Base-by-base conservation (phyloP, 2,329 filamentous ascomycete species). In the Volutella citrinella region DNA sequence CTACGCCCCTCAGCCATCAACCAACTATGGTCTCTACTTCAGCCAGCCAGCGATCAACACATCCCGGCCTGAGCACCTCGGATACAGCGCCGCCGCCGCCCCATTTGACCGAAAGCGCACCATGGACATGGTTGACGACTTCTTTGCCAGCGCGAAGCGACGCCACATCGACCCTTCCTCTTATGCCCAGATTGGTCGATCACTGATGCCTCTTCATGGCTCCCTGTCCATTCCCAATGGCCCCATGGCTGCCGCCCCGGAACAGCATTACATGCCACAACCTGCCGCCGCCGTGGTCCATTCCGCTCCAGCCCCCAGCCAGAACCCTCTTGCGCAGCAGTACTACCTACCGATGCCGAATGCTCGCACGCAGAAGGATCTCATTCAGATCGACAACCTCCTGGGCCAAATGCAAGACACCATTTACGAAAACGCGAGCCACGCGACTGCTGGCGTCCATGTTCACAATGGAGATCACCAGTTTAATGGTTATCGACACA, bases 351-450 rank as follows among this genome's bases (percentile, higher is more conserved):
- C 89, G 9, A 88, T 95, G 70, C 81, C 82, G 29, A 94, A 89
- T 53, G 75, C 94, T 36, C 82, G 91, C 56, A 96, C 90, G 30
- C 95, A 97, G 75, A 89, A 81, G 60, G 93, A 98, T 59, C 73
- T 98, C 26, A 71, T 95, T 59, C 89, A 95, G 60, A 90, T 97
- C 55, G 93, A 97, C 61, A 85, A 89, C 56, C 87, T 97, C 61
- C 78, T 98, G 35, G 89, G 95, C 65, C 88, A 96, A 65, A 91
- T 97, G 74, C 90, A 96, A 65, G 82, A 84, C 46, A 96, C 91
- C 27, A 88, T 97, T 30, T 97, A 97, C 59, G 93, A 97, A 66
- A 95, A 84, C 60, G 82, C 89, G 35, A 87, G 82, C 51, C 83
- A 89, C 31, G 83, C 88, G 19, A 87, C 87, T 4, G 83, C 84